Conservation (phyloP, 2,329 filamentous ascomycete species). For the Neofusicoccum parvum region DNA sequence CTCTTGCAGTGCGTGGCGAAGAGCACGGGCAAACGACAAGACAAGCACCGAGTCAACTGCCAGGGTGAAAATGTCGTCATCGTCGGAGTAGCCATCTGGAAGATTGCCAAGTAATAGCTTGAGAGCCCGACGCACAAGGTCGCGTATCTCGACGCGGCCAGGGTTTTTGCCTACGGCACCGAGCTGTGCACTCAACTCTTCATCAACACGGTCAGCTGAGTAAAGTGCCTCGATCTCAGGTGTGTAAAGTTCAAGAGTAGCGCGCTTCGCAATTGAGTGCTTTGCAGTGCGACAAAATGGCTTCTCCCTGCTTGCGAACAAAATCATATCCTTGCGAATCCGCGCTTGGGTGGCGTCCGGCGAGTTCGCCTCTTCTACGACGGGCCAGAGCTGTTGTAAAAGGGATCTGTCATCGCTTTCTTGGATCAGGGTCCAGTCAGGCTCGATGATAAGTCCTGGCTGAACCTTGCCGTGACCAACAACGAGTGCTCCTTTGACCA, state of each 20-base stretch:
- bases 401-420: slow-evolving; percentile 23
- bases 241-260: slow-evolving; percentile 45
- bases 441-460: slow-evolving; percentile 35
- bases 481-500: slow-evolving; percentile 34
- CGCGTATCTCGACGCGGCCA: slow-evolving; percentile 22
- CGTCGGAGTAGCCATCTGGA: slow-evolving; percentile 9
- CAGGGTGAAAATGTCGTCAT: slow-evolving; percentile 32
- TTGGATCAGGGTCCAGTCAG: not conserved
- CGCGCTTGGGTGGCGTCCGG: slow-evolving; percentile 44
- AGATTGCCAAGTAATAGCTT: not conserved
- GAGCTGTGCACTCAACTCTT: slow-evolving; percentile 15
- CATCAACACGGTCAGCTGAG: not conserved
- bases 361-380: slow-evolving; percentile 48
- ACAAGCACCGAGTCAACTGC: slow-evolving; percentile 40
- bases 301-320: slow-evolving; percentile 44
- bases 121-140: slow-evolving; percentile 8
- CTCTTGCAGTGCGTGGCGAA: slow-evolving; percentile 23
- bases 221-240: slow-evolving; percentile 52
- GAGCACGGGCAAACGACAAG: slow-evolving; percentile 27
- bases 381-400: slow-evolving; percentile 49
- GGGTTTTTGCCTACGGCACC: slow-evolving; percentile 10
- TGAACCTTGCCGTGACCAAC: slow-evolving; percentile 36
- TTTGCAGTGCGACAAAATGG: slow-evolving; percentile 52
- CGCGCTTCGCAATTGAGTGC: slow-evolving; percentile 46
- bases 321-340: slow-evolving; percentile 46